phyloP scores from a whole-genome alignment of 164 flowering plant genomes.

The Kalanchoe fedtschenkoi region DNA sequence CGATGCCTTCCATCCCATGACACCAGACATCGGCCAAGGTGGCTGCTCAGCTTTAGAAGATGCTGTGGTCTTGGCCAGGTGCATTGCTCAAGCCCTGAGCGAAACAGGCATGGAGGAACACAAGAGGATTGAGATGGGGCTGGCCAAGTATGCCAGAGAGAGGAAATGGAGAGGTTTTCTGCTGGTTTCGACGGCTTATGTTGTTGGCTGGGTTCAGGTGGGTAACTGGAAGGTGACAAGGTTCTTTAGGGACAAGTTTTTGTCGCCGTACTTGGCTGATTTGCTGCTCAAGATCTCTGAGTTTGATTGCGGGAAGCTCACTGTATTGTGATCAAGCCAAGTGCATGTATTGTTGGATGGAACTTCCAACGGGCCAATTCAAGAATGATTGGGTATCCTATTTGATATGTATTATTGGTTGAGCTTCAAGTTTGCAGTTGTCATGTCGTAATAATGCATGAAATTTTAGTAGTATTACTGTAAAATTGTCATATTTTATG shows the following conservation, averaged over 20 bases:
- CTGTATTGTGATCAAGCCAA: conserved; percentile 11
- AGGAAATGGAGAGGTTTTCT: conserved; percentile 47
- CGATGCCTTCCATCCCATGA: conserved; percentile 37
- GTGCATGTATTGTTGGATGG: too few relatives aligned
- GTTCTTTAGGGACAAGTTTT: conserved; percentile 25
- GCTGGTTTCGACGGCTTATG: conserved; percentile 28
- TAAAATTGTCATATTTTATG: too few relatives aligned
- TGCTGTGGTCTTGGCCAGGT: conserved; percentile 33
- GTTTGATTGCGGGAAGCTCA: conserved; percentile 38
- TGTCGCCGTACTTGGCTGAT: conserved; percentile 18
- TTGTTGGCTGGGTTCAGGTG: conserved; percentile 31
- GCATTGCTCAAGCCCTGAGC: conserved; percentile 30
- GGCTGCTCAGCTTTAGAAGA: conserved; percentile 43
- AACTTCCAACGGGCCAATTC: too few relatives aligned
- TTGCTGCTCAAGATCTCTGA: conserved; percentile 22
- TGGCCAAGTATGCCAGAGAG: conserved; percentile 26
- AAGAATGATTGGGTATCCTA: too few relatives aligned
- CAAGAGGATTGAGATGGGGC: background rate
- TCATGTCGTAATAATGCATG: too few relatives aligned
- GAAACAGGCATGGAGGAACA: conserved; percentile 16
- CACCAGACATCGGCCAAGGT: conserved; percentile 46
- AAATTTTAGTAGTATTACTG: too few relatives aligned
- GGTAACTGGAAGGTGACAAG: conserved; percentile 18
- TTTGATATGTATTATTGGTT: too few relatives aligned
- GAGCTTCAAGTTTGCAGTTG: too few relatives aligned